A percentile compares a stretch with the other conserved stretches of the same genome.
Conservation (phyloP, 139 green algal species). For the Tetratostichococcus sp. region DNA sequence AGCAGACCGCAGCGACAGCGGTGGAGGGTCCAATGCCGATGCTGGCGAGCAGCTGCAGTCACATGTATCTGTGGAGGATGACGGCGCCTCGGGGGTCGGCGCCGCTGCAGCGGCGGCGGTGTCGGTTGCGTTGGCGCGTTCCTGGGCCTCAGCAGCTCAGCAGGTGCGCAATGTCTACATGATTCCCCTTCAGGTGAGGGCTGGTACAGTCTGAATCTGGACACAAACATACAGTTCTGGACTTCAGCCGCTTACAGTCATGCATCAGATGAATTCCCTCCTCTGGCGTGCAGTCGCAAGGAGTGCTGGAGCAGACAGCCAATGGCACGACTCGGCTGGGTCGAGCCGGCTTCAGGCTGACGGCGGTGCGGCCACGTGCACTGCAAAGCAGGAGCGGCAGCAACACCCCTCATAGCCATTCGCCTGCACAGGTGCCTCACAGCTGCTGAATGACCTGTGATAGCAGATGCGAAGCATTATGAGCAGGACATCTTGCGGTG, state of each 20-base stretch:
- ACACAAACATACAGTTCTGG: too few relatives aligned
- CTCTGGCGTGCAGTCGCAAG: neutral
- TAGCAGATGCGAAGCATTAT: too few relatives aligned
- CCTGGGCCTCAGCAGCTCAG: slow-evolving; percentile 33
- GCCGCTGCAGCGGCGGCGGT: slow-evolving; percentile 54
- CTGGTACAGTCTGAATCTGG: too few relatives aligned
- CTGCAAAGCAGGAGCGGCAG: neutral
- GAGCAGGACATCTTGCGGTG: too few relatives aligned
- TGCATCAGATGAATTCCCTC: too few relatives aligned
- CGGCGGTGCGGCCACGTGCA: slow-evolving; percentile 20
- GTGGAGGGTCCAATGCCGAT: slow-evolving; percentile 3
- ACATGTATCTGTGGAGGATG: slow-evolving; percentile 41
- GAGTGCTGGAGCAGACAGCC: slow-evolving; percentile 2
- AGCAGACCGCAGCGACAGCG: neutral
- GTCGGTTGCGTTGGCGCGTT: slow-evolving; percentile 52
- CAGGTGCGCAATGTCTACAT: too few relatives aligned
- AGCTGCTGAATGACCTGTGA: neutral
- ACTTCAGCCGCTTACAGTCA: too few relatives aligned
- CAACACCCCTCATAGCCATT: neutral
- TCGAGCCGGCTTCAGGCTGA: slow-evolving; percentile 54
- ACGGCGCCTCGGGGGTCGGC: slow-evolving; percentile 46
- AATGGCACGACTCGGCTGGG: slow-evolving; percentile 13
- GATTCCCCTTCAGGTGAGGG: too few relatives aligned
- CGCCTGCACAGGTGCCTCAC: neutral
- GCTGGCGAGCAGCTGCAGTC: slow-evolving; percentile 1